Base-by-base conservation (phyloP, 345 rosid species). In the Moricandia moricandioides region DNA sequence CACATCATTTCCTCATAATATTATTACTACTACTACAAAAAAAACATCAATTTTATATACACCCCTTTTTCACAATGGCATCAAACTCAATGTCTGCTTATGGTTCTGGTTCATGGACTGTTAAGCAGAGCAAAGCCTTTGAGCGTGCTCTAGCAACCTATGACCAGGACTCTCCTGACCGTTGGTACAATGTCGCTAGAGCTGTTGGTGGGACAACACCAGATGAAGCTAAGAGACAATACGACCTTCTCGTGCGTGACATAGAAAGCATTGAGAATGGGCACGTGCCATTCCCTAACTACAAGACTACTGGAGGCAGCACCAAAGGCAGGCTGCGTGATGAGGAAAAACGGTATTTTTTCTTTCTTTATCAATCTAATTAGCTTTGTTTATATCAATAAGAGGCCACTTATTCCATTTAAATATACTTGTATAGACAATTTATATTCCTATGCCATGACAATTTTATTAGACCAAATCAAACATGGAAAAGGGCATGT, bases 131-230 rank as follows among this genome's bases (percentile, higher is more conserved):
- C 96, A 90, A 94, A 78, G 95, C 89, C 64, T 94, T 94, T 27
- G 98, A 94, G 82, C 83, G 74, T 81, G 98, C 97, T 1, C 84
- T 94, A 82, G 98, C 97, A 6, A 86, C 84, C 68, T 91, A 84
- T n/a, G 98, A 94, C 83, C 85, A 81, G 84, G 98, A 94, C 78
- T 88, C 98, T 4, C 98, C 97, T 1, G 97, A 91, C 84, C 94
- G 98, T 51, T 94, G 98, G 98, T 51, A 78, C 75, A 94, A 94
- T 83, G 89, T 94, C 40, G 97, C 98, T 74, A 87, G 62, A 80
- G 96, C 95, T 0, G 98, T 94, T 45, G 96, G 87, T 24, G 95
- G 90, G 14, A 94, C 82, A 75, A 94, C 95, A 30, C 85, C 92
- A 0, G 97, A 93, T 21, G 96, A 93, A 79, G 97, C 87, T 67